Evolutionary conservation across 345 rosid genomes (phyloP), one percentile per base, ranked within the genome.

Genomic region (Bruguiera parviflora): DNA sequence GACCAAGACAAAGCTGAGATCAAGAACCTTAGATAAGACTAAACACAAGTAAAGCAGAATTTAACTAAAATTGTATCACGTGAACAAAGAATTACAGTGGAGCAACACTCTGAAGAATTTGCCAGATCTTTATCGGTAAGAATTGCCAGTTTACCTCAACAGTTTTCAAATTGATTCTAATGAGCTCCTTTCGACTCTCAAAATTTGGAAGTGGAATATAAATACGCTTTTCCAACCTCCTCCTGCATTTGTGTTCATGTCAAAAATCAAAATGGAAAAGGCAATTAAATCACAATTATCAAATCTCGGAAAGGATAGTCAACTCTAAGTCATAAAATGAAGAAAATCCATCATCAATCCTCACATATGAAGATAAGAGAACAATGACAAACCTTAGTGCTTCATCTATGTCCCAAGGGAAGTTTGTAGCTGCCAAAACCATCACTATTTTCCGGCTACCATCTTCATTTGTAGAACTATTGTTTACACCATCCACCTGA

Each of bases 361-460:
- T 31, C 21, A 25, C 13, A 62, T 8, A 32, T 31, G 35, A 53
- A 58, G 39, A 25, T 16, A 47, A 53, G 60, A 67, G 52, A 63
- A 52, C 66, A 37, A 61, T 22, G n/a, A 33, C 58, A 60, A 75
- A 96, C 99, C 99, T 87, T 69, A 96, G 88, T 15, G 99, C 99
- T 83, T 92, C 96, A 60, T 96, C 99, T 74, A 96, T 96, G 87
- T 96, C 99, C 98, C 99, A 96, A 1, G 99, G 99, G 74, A 92
- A 96, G 82, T 96, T 96, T 65, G 99, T 96, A 43, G 99, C 98
- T 49, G 99, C 98, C 78, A 96, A 82, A 65, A 96, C 99, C 99
- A 92, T 96, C 70, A 96, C 99, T 70, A 96, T 89, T 78, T 96
- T 96, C 62, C 91, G 86, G 72, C 88, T 95, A 43, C 99, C 99